These are phyloP conservation scores for Fusarium tjaetaba DNA, from an alignment of 2,329 filamentous ascomycete species.

Conservation along the genomic window DNA sequence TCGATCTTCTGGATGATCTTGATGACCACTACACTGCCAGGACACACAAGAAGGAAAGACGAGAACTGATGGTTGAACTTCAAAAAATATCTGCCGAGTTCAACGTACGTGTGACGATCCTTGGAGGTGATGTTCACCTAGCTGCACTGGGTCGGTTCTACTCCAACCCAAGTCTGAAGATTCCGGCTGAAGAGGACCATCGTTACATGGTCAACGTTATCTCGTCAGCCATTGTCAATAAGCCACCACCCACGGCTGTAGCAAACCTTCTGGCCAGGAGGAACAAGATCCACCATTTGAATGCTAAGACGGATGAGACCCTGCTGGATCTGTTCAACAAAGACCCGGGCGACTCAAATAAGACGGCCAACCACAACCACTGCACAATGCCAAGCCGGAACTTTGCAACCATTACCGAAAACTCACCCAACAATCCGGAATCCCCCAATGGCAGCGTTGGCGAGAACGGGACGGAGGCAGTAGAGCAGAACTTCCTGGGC, in stretches of 20 bases:
- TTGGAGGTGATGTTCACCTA: slow-evolving; percentile 93
- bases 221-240: slow-evolving; percentile 95
- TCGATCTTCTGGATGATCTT: slow-evolving; percentile 90
- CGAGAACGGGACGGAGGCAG: slow-evolving; percentile 26
- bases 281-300: slow-evolving; percentile 81
- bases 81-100: slow-evolving; percentile 87
- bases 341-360: slow-evolving; percentile 81
- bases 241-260: slow-evolving; percentile 86
- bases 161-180: slow-evolving; percentile 81
- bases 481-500: slow-evolving; percentile 48
- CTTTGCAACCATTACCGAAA: slow-evolving; percentile 90
- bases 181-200: slow-evolving; percentile 83
- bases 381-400: slow-evolving; percentile 94
- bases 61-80: slow-evolving; percentile 79
- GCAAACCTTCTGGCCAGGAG: slow-evolving; percentile 90
- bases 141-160: slow-evolving; percentile 95
- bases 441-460: slow-evolving; percentile 40
- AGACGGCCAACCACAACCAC: slow-evolving; percentile 79
- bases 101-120: slow-evolving; percentile 88
- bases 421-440: slow-evolving; percentile 68
- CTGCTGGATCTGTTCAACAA: slow-evolving; percentile 92
- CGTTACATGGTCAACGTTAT: slow-evolving; percentile 96
- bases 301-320: slow-evolving; percentile 85
- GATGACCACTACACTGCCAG: slow-evolving; percentile 96
- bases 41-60: slow-evolving; percentile 90